phyloP scores from a whole-genome alignment of 164 flowering plant genomes.

The Sedum album region DNA sequence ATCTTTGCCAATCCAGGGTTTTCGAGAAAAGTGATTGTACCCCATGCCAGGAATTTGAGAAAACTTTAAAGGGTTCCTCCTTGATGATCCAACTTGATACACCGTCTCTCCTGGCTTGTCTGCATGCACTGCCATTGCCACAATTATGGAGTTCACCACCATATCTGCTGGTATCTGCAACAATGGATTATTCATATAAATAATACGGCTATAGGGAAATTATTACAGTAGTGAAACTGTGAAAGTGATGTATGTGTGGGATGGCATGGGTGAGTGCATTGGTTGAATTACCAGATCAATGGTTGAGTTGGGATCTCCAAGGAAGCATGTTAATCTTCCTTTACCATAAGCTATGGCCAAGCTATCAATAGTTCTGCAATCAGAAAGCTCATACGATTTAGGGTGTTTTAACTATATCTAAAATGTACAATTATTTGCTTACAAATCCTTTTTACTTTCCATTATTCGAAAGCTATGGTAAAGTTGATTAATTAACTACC shows the following conservation, averaged over 20 bases:
- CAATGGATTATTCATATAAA: background rate
- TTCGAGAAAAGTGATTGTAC: slow-evolving; percentile 15
- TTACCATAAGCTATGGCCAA: slow-evolving; percentile 7
- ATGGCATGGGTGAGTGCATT: background rate
- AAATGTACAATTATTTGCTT: background rate
- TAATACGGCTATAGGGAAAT: background rate
- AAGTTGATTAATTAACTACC: slow-evolving; percentile 19
- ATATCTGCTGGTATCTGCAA: slow-evolving; percentile 22
- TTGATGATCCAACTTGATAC: slow-evolving; percentile 28
- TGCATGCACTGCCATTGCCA: slow-evolving; percentile 18
- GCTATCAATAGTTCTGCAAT: slow-evolving; percentile 9
- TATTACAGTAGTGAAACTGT: background rate
- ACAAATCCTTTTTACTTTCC: background rate
- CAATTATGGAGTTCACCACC: slow-evolving; percentile 20
- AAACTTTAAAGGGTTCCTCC: slow-evolving; percentile 18
- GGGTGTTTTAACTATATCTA: background rate
- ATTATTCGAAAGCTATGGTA: background rate
- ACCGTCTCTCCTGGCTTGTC: slow-evolving; percentile 9
- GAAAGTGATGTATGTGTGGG: background rate
- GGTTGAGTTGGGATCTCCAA: slow-evolving; percentile 1
- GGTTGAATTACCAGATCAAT: background rate
- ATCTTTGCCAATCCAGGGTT: slow-evolving; percentile 28
- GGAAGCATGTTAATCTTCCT: background rate
- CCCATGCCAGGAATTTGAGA: slow-evolving; percentile 6
- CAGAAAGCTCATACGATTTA: background rate